Evolutionary conservation across 371 early-diverging fungal genomes (phyloP).

Genomic region (Actinomortierella ambigua): DNA sequence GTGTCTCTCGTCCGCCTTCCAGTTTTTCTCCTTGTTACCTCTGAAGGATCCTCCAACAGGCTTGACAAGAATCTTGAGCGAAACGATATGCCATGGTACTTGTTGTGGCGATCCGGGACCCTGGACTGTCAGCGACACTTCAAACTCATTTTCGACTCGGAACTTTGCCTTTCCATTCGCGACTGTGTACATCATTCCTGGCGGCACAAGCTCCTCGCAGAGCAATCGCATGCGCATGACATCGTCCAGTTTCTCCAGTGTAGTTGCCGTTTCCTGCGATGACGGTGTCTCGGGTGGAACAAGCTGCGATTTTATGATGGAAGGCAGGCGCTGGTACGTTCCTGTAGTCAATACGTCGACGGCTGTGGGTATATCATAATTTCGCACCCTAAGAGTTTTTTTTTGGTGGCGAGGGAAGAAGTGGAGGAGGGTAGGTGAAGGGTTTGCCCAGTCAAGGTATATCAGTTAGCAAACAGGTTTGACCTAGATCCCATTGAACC

Average conservation of each 20-base stretch:
- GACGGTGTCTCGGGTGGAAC: slow-evolving; percentile 59
- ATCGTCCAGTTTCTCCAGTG: slow-evolving; percentile 67
- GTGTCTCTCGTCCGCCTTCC: background rate
- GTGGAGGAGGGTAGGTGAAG: too few species aligned
- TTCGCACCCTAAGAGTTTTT: slow-evolving; percentile 62
- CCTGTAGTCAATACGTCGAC: slow-evolving; percentile 80
- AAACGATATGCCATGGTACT: slow-evolving; percentile 62
- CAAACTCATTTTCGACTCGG: slow-evolving; percentile 71
- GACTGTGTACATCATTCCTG: slow-evolving; percentile 57
- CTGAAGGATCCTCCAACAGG: slow-evolving; percentile 43
- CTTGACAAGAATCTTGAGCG: slow-evolving; percentile 56
- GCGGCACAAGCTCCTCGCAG: slow-evolving; percentile 66
- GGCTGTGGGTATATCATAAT: slow-evolving; percentile 77
- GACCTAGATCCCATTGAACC: too few species aligned
- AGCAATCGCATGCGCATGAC: slow-evolving; percentile 71
- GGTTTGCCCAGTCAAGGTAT: too few species aligned
- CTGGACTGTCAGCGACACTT: slow-evolving; percentile 58
- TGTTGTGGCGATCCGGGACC: slow-evolving; percentile 54
- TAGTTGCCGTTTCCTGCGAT: slow-evolving; percentile 57
- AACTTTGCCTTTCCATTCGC: slow-evolving; percentile 70
- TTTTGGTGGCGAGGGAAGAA: too few species aligned
- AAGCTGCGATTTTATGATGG: slow-evolving; percentile 54
- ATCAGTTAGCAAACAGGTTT: slow-evolving; percentile 3
- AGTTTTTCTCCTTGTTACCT: slow-evolving; percentile 10
- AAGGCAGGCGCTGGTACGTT: slow-evolving; percentile 72